phyloP scores from a whole-genome alignment of 169 alveolate genomes.

The Plasmodium coatneyi region DNA sequence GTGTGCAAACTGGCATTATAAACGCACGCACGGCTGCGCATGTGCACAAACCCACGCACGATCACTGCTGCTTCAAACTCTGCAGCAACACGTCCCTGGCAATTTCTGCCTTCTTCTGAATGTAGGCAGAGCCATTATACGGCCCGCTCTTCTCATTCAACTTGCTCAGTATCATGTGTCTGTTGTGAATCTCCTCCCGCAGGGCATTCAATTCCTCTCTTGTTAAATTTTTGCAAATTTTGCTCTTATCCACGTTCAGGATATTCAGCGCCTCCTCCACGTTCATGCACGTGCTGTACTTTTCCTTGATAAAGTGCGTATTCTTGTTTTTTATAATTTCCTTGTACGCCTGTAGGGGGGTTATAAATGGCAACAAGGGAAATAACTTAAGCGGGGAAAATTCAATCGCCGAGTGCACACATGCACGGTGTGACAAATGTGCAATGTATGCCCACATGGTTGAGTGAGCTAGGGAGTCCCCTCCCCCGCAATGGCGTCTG shows the following conservation, averaged over 20 bases:
- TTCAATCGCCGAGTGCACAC: background rate
- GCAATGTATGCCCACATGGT: background rate
- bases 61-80: conserved; percentile 22
- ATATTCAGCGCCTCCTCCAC: conserved; percentile 67
- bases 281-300: conserved; percentile 54
- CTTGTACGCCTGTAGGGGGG: conserved; percentile 42
- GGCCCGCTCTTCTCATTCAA: conserved; percentile 53
- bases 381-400: background rate
- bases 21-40: background rate
- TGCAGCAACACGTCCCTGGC: conserved; percentile 49
- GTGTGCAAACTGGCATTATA: background rate
- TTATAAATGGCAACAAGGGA: background rate
- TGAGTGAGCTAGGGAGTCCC: background rate
- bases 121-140: conserved; percentile 52
- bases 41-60: background rate
- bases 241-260: conserved; percentile 32
- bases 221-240: conserved; percentile 35
- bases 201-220: conserved; percentile 46
- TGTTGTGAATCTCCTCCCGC: conserved; percentile 44
- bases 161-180: conserved; percentile 33
- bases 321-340: conserved; percentile 63
- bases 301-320: conserved; percentile 55
- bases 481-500: background rate
- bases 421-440: background rate
- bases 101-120: conserved; percentile 58